Conservation (phyloP, 2,329 filamentous ascomycete genomes). For the Colletotrichum siamense region DNA sequence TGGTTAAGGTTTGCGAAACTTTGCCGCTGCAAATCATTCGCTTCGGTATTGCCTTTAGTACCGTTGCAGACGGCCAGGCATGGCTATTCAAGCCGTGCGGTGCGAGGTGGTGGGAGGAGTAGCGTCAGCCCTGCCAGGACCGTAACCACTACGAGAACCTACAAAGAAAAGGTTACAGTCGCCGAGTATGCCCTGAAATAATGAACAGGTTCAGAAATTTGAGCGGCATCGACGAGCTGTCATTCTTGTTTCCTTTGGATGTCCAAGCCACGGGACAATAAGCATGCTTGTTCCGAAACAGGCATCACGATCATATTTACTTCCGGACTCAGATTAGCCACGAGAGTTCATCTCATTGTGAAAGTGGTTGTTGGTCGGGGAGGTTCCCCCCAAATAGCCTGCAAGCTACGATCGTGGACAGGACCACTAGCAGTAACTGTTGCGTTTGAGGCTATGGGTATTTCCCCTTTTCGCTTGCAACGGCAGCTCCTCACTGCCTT, state of each 20-base stretch:
- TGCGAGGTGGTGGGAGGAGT: not conserved
- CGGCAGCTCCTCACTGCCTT: not conserved
- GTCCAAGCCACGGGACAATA: not conserved
- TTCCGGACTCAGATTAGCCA: not conserved
- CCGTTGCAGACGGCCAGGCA: not conserved
- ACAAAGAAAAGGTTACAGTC: not conserved
- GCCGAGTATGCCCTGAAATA: not conserved
- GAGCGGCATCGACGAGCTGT: not conserved
- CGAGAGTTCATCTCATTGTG: not conserved
- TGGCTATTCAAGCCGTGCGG: not conserved
- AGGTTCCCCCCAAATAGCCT: not conserved
- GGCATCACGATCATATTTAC: not conserved
- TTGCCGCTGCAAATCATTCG: not conserved
- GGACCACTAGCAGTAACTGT: not conserved
- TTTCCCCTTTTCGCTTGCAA: not conserved
- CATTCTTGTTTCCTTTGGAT: not conserved
- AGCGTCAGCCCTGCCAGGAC: not conserved
- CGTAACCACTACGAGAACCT: not conserved
- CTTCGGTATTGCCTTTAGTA: accelerated
- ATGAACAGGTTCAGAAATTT: accelerated
- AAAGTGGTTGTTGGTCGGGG: not conserved
- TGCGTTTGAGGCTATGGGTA: not conserved
- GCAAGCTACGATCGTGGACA: too few species aligned
- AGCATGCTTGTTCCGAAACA: not conserved
- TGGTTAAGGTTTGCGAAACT: not conserved